Evolutionary conservation across 805 yeast genomes (phyloP).

Genomic region (Wickerhamiella musiphila): DNA sequence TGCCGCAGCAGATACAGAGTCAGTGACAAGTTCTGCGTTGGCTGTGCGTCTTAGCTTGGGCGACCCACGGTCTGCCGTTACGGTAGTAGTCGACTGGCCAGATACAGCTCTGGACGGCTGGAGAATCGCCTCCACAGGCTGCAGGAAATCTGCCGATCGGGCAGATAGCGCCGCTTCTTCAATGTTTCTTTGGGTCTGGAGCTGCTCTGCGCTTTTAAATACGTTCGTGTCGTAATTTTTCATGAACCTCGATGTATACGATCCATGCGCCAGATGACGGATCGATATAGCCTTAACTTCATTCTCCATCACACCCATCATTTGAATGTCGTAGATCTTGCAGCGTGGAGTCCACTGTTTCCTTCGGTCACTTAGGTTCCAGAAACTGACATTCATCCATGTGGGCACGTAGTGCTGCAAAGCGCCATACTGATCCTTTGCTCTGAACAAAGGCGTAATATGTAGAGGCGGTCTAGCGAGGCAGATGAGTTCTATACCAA

Average conservation of each 20-base stretch:
- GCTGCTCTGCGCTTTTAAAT: conserved; percentile 23
- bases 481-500: conserved; percentile 78
- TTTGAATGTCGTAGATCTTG: conserved; percentile 84
- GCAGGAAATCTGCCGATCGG: conserved; percentile 10
- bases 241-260: conserved; percentile 23
- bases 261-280: conserved; percentile 31
- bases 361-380: conserved; percentile 39
- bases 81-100: conserved; percentile 9
- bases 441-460: conserved; percentile 70
- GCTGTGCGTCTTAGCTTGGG: too few relatives aligned
- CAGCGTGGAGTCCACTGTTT: conserved; percentile 79
- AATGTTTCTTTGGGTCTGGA: conserved; percentile 11
- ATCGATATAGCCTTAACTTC: conserved; percentile 57
- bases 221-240: conserved; percentile 46
- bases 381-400: conserved; percentile 90
- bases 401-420: conserved; percentile 62
- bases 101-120: conserved; percentile 15
- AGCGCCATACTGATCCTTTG: conserved; percentile 22
- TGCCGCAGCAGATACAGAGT: too few relatives aligned
- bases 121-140: background rate
- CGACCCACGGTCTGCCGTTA: too few relatives aligned
- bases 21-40: too few relatives aligned
- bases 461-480: conserved; percentile 84
- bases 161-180: conserved; percentile 15
- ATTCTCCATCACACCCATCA: conserved; percentile 96